Conservation (phyloP, 2,329 filamentous ascomycete species). For the Pseudogymnoascus sp. region DNA sequence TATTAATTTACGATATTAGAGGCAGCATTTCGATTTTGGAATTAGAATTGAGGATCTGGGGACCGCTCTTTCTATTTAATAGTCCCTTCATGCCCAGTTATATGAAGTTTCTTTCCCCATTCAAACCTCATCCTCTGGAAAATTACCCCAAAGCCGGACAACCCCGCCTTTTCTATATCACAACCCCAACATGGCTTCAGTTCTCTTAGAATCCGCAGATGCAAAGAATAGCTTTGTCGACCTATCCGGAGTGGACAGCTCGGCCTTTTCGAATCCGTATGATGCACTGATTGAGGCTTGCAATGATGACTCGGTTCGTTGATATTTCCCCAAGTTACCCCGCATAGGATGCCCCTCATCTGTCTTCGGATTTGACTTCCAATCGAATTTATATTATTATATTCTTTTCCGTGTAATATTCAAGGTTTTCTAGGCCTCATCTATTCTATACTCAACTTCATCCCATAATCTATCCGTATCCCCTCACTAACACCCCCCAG, state of each 20-base stretch:
- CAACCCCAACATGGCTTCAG: constrained; percentile 17
- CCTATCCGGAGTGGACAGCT: constrained; percentile 26
- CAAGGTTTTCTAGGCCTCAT: too few species aligned
- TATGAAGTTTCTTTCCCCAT: neutral
- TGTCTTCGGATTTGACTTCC: neutral
- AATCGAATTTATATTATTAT: neutral
- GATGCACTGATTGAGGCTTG: constrained; percentile 30
- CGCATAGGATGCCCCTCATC: neutral
- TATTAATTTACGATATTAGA: neutral
- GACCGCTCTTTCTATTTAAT: neutral
- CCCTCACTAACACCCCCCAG: constrained; percentile 14
- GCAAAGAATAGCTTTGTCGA: constrained; percentile 29
- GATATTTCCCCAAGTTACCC: neutral
- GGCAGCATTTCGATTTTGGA: neutral
- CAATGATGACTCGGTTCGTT: constrained; percentile 26
- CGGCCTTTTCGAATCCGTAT: constrained; percentile 26
- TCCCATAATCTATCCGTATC: neutral
- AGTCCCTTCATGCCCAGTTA: neutral
- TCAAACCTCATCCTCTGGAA: neutral
- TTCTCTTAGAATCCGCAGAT: constrained; percentile 20
- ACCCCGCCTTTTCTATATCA: constrained; percentile 4
- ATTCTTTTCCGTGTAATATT: neutral
- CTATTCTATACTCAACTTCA: neutral
- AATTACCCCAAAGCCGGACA: neutral
- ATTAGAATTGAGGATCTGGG: neutral